These are phyloP conservation scores for Hansfordia pulvinata DNA, from an alignment of 2,329 filamentous ascomycete species.

Conservation along the genomic window DNA sequence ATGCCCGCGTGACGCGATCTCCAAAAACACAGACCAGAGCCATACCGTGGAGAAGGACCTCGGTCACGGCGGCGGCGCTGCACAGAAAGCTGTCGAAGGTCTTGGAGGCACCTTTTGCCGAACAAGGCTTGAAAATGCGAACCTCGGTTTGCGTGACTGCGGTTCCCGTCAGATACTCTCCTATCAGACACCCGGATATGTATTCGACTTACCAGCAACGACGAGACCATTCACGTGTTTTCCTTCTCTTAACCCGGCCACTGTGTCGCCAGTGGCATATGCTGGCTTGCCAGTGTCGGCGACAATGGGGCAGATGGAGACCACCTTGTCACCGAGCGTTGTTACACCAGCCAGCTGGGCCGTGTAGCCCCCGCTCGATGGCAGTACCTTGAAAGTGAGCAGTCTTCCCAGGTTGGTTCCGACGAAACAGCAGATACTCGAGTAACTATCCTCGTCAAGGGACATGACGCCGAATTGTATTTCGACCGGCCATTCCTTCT, in stretches of 20 bases:
- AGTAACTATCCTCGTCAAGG: slow-evolving; percentile 86
- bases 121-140: slow-evolving; percentile 78
- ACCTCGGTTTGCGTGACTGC: slow-evolving; percentile 56
- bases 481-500: slow-evolving; percentile 61
- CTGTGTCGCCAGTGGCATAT: slow-evolving; percentile 57
- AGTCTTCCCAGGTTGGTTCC: slow-evolving; percentile 78
- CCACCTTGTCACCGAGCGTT: slow-evolving; percentile 52
- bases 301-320: slow-evolving; percentile 69
- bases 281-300: slow-evolving; percentile 65
- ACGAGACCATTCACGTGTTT: slow-evolving; percentile 66
- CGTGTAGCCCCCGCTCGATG: slow-evolving; percentile 58
- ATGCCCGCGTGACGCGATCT: slow-evolving; percentile 67
- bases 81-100: slow-evolving; percentile 75
- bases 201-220: slow-evolving; percentile 46
- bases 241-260: slow-evolving; percentile 66
- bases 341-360: slow-evolving; percentile 58
- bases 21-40: slow-evolving; percentile 77
- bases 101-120: slow-evolving; percentile 81
- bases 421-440: slow-evolving; percentile 83
- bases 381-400: slow-evolving; percentile 81
- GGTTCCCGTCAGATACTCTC: slow-evolving; percentile 5
- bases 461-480: slow-evolving; percentile 93
- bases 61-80: slow-evolving; percentile 64
- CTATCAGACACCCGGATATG: background rate
- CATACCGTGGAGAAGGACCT: slow-evolving; percentile 60